A percentile compares a stretch with the other conserved stretches of the same genome.
Evolutionary conservation across 2,329 filamentous ascomycete genomes (phyloP).

Genomic region (Talaromyces sp.): DNA sequence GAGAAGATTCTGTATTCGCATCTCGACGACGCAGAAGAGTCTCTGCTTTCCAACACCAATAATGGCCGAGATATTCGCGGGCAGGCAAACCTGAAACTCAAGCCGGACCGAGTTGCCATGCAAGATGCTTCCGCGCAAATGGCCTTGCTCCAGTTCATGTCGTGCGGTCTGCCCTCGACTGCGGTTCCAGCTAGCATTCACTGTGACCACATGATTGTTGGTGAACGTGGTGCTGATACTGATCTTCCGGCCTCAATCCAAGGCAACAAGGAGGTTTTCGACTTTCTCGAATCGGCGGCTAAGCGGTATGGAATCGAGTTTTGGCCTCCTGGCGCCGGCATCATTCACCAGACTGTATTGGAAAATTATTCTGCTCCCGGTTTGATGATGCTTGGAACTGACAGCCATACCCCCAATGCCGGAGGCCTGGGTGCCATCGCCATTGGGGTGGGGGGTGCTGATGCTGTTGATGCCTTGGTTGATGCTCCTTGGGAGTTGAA

Average conservation of each 20-base stretch:
- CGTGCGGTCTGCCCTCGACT: conserved; percentile 79
- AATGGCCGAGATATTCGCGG: conserved; percentile 81
- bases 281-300: conserved; percentile 88
- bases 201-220: conserved; percentile 98
- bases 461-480: conserved; percentile 93
- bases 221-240: conserved; percentile 78
- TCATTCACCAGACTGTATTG: conserved; percentile 95
- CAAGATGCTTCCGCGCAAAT: conserved; percentile 98
- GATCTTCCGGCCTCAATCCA: conserved; percentile 81
- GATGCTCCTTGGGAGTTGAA: conserved; percentile 97
- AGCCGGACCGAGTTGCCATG: conserved; percentile 97
- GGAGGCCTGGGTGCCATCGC: conserved; percentile 89
- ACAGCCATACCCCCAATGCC: conserved; percentile 97
- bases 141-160: conserved; percentile 98
- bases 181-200: conserved; percentile 96
- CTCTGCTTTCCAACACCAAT: conserved; percentile 73
- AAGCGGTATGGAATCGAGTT: conserved; percentile 93
- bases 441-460: conserved; percentile 94
- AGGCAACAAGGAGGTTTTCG: conserved; percentile 94
- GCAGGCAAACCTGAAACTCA: conserved; percentile 88
- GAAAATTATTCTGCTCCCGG: conserved; percentile 98
- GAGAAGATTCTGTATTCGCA: conserved; percentile 99
- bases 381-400: conserved; percentile 97
- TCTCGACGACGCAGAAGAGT: conserved; percentile 82
- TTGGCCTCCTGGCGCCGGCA: conserved; percentile 88